Evolutionary conservation across 2,329 filamentous ascomycete species (phyloP).

Genomic region (Cladobotryum mycophilum): DNA sequence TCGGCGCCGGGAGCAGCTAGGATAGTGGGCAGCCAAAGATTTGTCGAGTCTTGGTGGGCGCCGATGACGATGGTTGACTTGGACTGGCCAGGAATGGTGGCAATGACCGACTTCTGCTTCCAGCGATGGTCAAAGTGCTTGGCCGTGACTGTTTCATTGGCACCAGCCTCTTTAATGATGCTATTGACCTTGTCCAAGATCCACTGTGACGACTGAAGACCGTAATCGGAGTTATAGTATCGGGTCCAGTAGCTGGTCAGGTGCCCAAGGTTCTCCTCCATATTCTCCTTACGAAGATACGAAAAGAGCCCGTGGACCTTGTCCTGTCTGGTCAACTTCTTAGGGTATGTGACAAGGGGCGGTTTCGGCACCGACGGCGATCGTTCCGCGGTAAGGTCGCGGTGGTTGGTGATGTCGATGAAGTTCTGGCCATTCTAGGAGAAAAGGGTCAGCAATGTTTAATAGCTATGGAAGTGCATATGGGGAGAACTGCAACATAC

Average conservation of each 20-base stretch:
- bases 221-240: slow-evolving; percentile 74
- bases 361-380: slow-evolving; percentile 23
- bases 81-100: slow-evolving; percentile 78
- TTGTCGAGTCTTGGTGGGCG: slow-evolving; percentile 92
- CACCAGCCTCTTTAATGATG: slow-evolving; percentile 65
- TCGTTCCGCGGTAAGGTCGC: slow-evolving; percentile 45
- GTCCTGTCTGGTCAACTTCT: slow-evolving; percentile 57
- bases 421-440: slow-evolving; percentile 73
- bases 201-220: slow-evolving; percentile 82
- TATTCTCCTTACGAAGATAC: slow-evolving; percentile 66
- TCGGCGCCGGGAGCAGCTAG: slow-evolving; percentile 88
- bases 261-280: slow-evolving; percentile 70
- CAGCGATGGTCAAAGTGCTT: slow-evolving; percentile 74
- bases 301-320: slow-evolving; percentile 61
- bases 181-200: slow-evolving; percentile 67
- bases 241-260: slow-evolving; percentile 75
- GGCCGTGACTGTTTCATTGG: slow-evolving; percentile 61
- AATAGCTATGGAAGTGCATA: neutral
- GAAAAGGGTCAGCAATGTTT: neutral
- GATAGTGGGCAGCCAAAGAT: slow-evolving; percentile 79
- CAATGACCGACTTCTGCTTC: slow-evolving; percentile 88
- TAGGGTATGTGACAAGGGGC: slow-evolving; percentile 55
- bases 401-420: slow-evolving; percentile 85
- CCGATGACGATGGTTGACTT: slow-evolving; percentile 84
- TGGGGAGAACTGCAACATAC: slow-evolving; percentile 42